A percentile compares a stretch with the other conserved stretches of the same genome.
Conservation (phyloP, 345 rosid genomes). For the Pseudoturritis turrita region DNA sequence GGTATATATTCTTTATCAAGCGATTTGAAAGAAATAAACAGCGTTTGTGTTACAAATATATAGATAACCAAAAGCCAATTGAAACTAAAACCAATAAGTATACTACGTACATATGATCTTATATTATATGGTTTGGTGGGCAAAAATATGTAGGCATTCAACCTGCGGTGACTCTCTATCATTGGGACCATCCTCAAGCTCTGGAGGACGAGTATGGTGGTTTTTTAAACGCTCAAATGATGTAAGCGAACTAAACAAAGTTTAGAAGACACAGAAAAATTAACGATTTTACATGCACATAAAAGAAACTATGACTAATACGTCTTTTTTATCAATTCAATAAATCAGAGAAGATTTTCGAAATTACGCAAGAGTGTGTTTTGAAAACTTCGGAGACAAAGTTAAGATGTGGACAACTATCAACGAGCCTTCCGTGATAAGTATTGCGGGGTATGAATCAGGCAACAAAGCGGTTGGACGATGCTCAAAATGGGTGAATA, state of each 20-base stretch:
- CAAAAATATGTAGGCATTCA: constrained; percentile 26
- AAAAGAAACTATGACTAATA: not conserved
- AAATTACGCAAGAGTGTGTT: constrained; percentile 36
- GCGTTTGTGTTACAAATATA: too few species aligned
- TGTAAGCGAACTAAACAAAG: constrained; percentile 29
- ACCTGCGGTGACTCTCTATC: constrained; percentile 42
- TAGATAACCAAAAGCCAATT: too few species aligned
- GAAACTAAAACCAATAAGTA: too few species aligned
- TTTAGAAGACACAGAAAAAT: not conserved
- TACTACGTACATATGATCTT: not conserved
- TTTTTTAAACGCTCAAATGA: constrained; percentile 30
- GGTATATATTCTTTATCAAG: too few species aligned
- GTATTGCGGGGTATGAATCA: constrained; percentile 21
- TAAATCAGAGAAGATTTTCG: constrained; percentile 36
- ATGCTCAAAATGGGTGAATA: constrained; percentile 24
- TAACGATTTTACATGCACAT: not conserved
- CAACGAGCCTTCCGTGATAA: constrained; percentile 38
- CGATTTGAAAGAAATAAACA: too few species aligned
- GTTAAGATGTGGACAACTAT: constrained; percentile 49
- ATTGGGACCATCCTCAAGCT: constrained; percentile 49
- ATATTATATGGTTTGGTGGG: not conserved
- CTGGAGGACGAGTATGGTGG: constrained; percentile 47
- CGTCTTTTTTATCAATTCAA: not conserved
- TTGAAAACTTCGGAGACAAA: constrained; percentile 40
- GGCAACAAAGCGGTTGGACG: constrained; percentile 33